Conservation (phyloP, 2,329 filamentous ascomycete species). For the Periconia digitata region DNA sequence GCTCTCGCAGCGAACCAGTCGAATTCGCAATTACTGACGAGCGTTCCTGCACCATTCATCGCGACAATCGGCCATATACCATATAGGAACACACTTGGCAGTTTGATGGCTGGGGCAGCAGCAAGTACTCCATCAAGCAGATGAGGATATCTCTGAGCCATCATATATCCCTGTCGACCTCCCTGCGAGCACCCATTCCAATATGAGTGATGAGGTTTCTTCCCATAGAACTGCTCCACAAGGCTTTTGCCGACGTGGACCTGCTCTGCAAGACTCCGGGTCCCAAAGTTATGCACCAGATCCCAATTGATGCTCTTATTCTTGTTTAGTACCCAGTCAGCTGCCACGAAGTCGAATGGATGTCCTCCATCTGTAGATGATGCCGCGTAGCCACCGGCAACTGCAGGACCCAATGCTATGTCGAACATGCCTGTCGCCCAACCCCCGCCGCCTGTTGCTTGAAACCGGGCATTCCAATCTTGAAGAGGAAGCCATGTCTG, state of each 20-base stretch:
- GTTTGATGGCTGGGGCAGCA: conserved; percentile 13
- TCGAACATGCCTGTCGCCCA: conserved; percentile 19
- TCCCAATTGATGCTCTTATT: conserved; percentile 10
- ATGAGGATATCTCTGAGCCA: conserved; percentile 36
- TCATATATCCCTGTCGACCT: conserved; percentile 33
- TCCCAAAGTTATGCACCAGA: conserved; percentile 33
- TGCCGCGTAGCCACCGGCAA: conserved; percentile 26
- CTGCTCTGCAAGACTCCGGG: conserved; percentile 29
- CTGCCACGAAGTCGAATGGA: neutral
- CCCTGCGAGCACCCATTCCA: conserved; percentile 38
- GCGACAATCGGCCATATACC: neutral
- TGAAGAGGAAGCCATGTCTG: conserved; percentile 15
- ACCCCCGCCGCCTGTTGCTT: conserved; percentile 26
- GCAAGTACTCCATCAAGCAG: conserved; percentile 35
- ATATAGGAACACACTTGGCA: neutral
- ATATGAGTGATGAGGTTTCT: conserved; percentile 29
- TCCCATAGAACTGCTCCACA: conserved; percentile 28
- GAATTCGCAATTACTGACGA: conserved; percentile 32
- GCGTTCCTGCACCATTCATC: no score
- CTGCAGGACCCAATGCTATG: conserved; percentile 9
- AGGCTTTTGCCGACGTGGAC: conserved; percentile 23
- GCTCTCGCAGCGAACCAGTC: conserved; percentile 16
- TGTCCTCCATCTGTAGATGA: conserved; percentile 26
- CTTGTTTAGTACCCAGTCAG: conserved; percentile 4
- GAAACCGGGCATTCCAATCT: conserved; percentile 26